Conservation (phyloP, 306 rosid species). For the Dalbergia cochinchinensis region DNA sequence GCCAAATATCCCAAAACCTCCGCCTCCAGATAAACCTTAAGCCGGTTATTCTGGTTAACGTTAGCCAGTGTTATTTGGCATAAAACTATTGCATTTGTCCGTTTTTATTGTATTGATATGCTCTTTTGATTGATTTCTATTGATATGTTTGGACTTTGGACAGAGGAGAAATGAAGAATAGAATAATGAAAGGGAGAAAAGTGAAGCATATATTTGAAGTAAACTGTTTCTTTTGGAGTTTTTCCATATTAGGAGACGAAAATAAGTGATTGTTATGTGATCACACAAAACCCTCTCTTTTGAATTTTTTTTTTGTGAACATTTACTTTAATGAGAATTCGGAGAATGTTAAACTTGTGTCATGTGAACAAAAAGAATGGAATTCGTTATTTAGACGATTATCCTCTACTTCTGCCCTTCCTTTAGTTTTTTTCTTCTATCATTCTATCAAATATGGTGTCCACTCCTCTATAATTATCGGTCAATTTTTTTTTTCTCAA, state of each 20-base stretch:
- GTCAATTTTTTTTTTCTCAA: no score
- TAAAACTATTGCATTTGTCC: neutral
- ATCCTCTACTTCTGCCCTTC: neutral
- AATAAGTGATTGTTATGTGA: neutral
- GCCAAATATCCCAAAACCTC: constrained; percentile 67
- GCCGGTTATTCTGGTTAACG: neutral
- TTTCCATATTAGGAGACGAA: neutral
- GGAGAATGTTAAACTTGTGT: neutral
- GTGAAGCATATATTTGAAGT: no score
- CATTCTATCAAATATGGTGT: no score
- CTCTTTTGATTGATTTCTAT: neutral
- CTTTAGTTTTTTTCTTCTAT: neutral
- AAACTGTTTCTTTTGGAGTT: neutral
- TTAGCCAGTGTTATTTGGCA: neutral
- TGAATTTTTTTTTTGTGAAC: neutral
- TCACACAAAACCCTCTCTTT: neutral
- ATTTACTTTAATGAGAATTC: no score
- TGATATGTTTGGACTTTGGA: neutral
- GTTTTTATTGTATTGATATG: no score
- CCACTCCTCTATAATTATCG: no score
- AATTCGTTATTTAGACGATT: neutral
- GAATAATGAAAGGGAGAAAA: no score
- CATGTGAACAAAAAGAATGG: neutral
- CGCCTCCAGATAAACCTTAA: constrained; percentile 51
- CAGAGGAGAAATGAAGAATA: neutral